Evolutionary conservation across 169 alveolate species (phyloP).

Genomic region (Babesia gibsoni): DNA sequence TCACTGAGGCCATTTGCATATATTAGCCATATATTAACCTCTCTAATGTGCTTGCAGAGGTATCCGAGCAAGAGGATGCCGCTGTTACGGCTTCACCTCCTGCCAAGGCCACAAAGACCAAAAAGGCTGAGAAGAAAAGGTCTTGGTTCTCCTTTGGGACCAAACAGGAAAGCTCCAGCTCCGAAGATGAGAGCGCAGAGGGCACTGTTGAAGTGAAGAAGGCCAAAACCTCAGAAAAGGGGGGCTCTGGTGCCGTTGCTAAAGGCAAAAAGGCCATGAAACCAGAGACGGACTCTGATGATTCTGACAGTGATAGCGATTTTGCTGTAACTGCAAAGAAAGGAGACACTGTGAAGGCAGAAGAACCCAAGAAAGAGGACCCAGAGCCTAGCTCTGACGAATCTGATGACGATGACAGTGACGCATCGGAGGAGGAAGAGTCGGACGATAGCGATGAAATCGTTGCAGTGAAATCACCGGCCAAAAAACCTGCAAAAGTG

Average conservation of each 20-base stretch:
- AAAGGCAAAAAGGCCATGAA: not conserved
- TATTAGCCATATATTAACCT: not conserved
- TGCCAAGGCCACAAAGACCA: conserved; percentile 8
- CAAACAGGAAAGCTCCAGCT: conserved; percentile 5
- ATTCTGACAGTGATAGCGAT: conserved; percentile 39
- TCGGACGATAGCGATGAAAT: not conserved
- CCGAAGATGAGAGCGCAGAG: not conserved
- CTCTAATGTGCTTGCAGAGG: not conserved
- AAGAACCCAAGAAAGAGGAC: not conserved
- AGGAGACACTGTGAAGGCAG: not conserved
- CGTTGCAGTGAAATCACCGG: not conserved
- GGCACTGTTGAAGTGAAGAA: not conserved
- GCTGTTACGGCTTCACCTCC: not conserved
- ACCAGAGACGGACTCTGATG: conserved; percentile 20
- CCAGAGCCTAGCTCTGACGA: not conserved
- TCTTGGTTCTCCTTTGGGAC: conserved; percentile 35
- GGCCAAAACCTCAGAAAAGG: not conserved
- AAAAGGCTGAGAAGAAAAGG: conserved; percentile 23
- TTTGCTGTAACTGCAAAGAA: not conserved
- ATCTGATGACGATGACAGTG: not conserved
- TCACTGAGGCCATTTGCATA: conserved; percentile 17
- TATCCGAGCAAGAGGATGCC: conserved; percentile 17
- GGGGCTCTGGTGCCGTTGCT: not conserved
- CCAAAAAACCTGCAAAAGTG: not conserved
- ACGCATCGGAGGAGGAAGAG: not conserved